Evolutionary conservation across 148 eudicot species (phyloP).

Genomic region (Chenopodium berlandieri): DNA sequence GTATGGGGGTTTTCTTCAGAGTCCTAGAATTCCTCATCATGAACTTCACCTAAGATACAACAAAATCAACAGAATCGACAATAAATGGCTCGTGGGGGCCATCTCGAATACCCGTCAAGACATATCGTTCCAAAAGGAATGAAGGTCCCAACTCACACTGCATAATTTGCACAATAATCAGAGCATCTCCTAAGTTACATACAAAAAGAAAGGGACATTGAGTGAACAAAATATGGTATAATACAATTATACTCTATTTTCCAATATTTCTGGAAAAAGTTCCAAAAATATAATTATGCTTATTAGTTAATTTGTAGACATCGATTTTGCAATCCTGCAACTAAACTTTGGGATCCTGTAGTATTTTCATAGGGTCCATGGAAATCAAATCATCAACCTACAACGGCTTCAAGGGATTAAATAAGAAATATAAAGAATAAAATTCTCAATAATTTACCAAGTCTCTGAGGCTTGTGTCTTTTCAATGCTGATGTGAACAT

Average conservation of each 20-base stretch:
- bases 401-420: background rate
- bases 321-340: background rate
- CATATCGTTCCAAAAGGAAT: slow-evolving; percentile 84
- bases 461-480: background rate
- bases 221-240: background rate
- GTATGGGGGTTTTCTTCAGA: too few relatives aligned
- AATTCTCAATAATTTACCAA: background rate
- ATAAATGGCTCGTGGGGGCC: slow-evolving; percentile 98
- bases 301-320: background rate
- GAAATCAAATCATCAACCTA: background rate
- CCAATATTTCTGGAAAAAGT: background rate
- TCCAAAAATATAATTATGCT: background rate
- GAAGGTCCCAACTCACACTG: slow-evolving; percentile 97
- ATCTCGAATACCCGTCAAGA: slow-evolving; percentile 78
- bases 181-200: background rate
- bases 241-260: background rate
- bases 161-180: slow-evolving; percentile 32
- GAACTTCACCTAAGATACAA: slow-evolving; percentile 83
- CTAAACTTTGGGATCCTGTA: background rate
- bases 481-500: background rate
- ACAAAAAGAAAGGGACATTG: background rate
- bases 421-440: background rate
- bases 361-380: background rate
- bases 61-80: slow-evolving; percentile 96
- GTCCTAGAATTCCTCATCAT: background rate